Percentiles rank a stretch among this genome's conserved stretches.
Conservation (phyloP, 345 rosid genomes). For the Conringia planisiliqua region DNA sequence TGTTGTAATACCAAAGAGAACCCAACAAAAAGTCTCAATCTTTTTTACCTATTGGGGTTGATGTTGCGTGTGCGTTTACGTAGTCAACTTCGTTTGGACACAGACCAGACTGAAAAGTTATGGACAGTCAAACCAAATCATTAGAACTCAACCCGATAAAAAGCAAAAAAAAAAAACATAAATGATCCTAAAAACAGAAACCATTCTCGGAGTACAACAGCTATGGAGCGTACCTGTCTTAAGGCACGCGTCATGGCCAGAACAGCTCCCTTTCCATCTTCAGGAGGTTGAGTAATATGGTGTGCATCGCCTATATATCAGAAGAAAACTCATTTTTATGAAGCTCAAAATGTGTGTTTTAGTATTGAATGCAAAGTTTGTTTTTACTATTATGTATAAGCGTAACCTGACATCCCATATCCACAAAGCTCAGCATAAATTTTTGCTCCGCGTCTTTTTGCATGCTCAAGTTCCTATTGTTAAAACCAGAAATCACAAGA, state of each 20-base stretch:
- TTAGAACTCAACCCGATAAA: slow-evolving; percentile 11
- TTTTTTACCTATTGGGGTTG: slow-evolving; percentile 77
- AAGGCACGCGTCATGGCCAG: slow-evolving; percentile 88
- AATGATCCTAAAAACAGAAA: background rate
- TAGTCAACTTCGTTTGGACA: slow-evolving; percentile 77
- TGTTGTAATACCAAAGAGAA: slow-evolving; percentile 2
- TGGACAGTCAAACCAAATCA: slow-evolving; percentile 18
- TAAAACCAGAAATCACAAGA: slow-evolving; percentile 12
- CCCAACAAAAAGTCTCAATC: slow-evolving; percentile 10
- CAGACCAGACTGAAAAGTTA: slow-evolving; percentile 67
- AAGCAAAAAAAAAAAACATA: background rate
- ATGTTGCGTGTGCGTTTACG: slow-evolving; percentile 93
- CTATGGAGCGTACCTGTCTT: slow-evolving; percentile 48
- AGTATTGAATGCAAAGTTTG: background rate
- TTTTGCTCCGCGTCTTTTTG: slow-evolving; percentile 77
- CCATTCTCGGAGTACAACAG: background rate
- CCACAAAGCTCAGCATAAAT: slow-evolving; percentile 91
- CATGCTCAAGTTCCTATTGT: slow-evolving; percentile 89
- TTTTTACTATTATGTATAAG: background rate
- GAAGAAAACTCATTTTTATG: background rate
- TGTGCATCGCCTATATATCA: slow-evolving; percentile 76
- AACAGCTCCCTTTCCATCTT: slow-evolving; percentile 87
- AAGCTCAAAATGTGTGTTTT: background rate
- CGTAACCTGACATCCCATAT: slow-evolving; percentile 96
- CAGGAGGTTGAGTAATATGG: slow-evolving; percentile 90